phyloP scores from a whole-genome alignment of 768 basidiomycete genomes.

The Agrocybe praecox region DNA sequence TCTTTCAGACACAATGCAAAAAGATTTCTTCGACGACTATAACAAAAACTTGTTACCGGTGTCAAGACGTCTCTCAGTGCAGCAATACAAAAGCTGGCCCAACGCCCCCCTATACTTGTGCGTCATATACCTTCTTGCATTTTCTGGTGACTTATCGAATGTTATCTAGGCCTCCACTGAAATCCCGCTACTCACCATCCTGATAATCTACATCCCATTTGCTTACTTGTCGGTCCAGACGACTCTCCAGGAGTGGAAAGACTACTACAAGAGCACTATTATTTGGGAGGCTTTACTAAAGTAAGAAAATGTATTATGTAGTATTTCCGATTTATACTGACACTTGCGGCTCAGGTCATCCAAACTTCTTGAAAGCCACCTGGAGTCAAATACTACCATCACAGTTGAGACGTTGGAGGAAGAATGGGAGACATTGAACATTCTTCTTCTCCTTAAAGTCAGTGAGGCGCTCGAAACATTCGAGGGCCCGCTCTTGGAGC shows the following conservation, averaged over 20 bases:
- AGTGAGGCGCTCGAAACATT: slow-evolving; percentile 4
- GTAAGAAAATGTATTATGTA: not conserved
- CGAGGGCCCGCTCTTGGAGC: slow-evolving; percentile 15
- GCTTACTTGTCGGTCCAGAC: slow-evolving; percentile 6
- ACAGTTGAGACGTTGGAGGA: slow-evolving; percentile 3
- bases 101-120: not conserved
- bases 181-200: slow-evolving; percentile 6
- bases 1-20: not conserved
- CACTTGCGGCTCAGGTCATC: slow-evolving; percentile 1
- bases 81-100: not conserved
- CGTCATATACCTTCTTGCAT: not conserved
- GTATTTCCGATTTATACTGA: not conserved
- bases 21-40: not conserved
- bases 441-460: slow-evolving; percentile 11
- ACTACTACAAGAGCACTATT: slow-evolving; percentile 8
- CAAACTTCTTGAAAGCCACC: not conserved
- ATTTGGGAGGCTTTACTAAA: slow-evolving; percentile 16
- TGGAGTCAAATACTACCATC: not conserved
- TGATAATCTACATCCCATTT: slow-evolving; percentile 19
- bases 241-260: slow-evolving; percentile 1
- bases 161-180: not conserved
- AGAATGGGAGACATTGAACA: slow-evolving; percentile 8
- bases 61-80: not conserved
- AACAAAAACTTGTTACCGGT: not conserved
- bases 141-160: too few species aligned